These are phyloP conservation scores for Cyclotella cryptica DNA, from an alignment of 108 stramenopile species.

Conservation along the genomic window DNA sequence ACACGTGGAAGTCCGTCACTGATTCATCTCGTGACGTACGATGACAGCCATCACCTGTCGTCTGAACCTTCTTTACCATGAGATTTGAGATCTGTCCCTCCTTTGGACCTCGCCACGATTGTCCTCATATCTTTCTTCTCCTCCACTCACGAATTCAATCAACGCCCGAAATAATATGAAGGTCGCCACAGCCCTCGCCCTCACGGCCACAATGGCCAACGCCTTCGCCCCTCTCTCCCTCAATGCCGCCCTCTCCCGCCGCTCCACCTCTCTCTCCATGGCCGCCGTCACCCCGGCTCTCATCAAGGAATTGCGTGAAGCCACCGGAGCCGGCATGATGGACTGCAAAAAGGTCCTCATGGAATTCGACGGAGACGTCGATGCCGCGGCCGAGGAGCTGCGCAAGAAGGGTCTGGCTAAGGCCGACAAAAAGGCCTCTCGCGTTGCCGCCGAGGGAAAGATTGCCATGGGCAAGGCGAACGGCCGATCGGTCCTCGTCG, in stretches of 20 bases:
- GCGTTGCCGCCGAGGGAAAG: constrained; percentile 81
- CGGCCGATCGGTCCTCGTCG: constrained; percentile 78
- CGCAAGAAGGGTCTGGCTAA: constrained; percentile 82
- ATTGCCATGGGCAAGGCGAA: constrained; percentile 65
- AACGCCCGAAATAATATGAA: constrained; percentile 33
- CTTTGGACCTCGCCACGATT: too few relatives aligned
- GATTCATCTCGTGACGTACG: too few relatives aligned
- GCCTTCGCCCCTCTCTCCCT: constrained; percentile 49
- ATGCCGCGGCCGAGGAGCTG: constrained; percentile 75
- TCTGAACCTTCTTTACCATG: too few relatives aligned
- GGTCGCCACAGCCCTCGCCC: constrained; percentile 46
- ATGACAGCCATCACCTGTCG: too few relatives aligned
- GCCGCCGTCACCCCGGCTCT: constrained; percentile 55
- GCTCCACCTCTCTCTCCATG: constrained; percentile 28
- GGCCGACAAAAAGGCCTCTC: constrained; percentile 86
- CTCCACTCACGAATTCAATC: background rate
- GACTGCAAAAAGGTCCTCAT: constrained; percentile 87
- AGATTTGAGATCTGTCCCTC: too few relatives aligned
- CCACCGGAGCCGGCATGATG: constrained; percentile 89
- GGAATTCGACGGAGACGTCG: constrained; percentile 80
- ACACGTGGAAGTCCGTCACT: too few relatives aligned
- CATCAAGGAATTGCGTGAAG: constrained; percentile 79
- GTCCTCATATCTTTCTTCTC: background rate
- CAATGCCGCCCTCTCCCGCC: constrained; percentile 7
- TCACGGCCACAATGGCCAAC: constrained; percentile 48